These are phyloP conservation scores for Emergomyces orientalis DNA, from an alignment of 2,329 filamentous ascomycete genomes.

Conservation along the genomic window DNA sequence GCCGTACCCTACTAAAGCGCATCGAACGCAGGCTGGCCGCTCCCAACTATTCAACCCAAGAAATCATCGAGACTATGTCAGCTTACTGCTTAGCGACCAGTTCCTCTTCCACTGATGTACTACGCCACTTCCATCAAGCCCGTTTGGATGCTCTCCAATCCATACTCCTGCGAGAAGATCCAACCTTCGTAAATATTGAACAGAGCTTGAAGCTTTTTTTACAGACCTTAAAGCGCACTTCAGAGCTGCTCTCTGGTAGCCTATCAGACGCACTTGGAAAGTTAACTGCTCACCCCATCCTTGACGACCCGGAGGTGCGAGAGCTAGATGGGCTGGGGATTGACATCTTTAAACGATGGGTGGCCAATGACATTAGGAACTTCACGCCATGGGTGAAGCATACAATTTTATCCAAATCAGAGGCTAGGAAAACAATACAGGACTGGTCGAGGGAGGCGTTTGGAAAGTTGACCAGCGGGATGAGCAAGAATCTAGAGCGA, in stretches of 20 bases:
- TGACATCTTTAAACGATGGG: conserved; percentile 70
- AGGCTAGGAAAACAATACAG: conserved; percentile 52
- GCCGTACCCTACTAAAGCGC: conserved; percentile 55
- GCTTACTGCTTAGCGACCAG: conserved; percentile 76
- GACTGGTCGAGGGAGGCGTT: conserved; percentile 56
- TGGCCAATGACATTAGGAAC: conserved; percentile 69
- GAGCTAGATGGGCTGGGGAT: conserved; percentile 61
- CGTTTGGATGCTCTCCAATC: conserved; percentile 59
- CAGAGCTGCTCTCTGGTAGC: conserved; percentile 62
- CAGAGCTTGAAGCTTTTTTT: conserved; percentile 64
- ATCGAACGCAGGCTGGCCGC: conserved; percentile 48
- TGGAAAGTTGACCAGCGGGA: conserved; percentile 51
- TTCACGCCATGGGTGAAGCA: conserved; percentile 84
- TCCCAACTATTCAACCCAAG: conserved; percentile 35
- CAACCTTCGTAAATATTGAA: conserved; percentile 47
- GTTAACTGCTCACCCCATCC: conserved; percentile 60
- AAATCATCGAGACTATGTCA: conserved; percentile 62
- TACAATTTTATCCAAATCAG: conserved; percentile 58
- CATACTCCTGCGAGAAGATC: conserved; percentile 47
- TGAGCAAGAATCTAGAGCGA: conserved; percentile 50
- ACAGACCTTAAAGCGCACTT: conserved; percentile 66
- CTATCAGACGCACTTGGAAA: conserved; percentile 59
- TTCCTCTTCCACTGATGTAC: conserved; percentile 66
- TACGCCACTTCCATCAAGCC: conserved; percentile 68
- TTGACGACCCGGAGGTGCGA: conserved; percentile 61